Evolutionary conservation across 352 stramenopile genomes (phyloP), one percentile per base, ranked within the genome.

Genomic region (Saprolegnia parasitica): DNA sequence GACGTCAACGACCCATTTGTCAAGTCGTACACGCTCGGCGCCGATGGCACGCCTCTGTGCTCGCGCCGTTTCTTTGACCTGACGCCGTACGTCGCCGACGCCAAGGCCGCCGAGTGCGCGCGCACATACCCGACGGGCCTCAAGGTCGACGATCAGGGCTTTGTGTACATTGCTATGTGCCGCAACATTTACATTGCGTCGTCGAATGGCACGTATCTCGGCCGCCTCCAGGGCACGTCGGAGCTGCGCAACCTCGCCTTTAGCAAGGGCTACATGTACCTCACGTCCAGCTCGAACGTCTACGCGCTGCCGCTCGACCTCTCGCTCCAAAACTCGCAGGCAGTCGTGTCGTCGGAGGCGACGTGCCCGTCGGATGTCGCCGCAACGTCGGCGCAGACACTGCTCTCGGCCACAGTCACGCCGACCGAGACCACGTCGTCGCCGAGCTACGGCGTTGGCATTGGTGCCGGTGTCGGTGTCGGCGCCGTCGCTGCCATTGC

Each of bases 1-100:
- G 81, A 85, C 68, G 86, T 81, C 73, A 75, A 75, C 68, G 84
- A 91, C 74, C 86, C 84, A 63, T 93, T 91, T 73, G 73, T 93
- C 23, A 93, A 93, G 74, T 74, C 80, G 64, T 93, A 85, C 67
- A 58, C 75, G 58, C 67, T 93, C 71, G 73, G 77, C 11, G 62
- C 73, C 23, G 76, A 91, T 65, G 84, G 84, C n/a, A 80, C 77
- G 20, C 72, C 80, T 13, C 71, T 58, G 35, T 85, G 81, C 68
- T 78, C 80, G 60, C 81, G 75, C 45, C 67, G 83, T 20, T 87
- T 93, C 68, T 93, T 91, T 55, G 90, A 93, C 74, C 90, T 93
- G 65, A 87, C 81, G 37, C 65, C 77, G n/a, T 73, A 84, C 67
- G 79, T 83, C 0, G 81, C 89, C 57, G 77, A 89, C 16, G 67